Evolutionary conservation across 1,284 basidiomycete genomes (phyloP), one percentile per base, ranked within the genome.

Genomic region (Papiliotrema terrestris): DNA sequence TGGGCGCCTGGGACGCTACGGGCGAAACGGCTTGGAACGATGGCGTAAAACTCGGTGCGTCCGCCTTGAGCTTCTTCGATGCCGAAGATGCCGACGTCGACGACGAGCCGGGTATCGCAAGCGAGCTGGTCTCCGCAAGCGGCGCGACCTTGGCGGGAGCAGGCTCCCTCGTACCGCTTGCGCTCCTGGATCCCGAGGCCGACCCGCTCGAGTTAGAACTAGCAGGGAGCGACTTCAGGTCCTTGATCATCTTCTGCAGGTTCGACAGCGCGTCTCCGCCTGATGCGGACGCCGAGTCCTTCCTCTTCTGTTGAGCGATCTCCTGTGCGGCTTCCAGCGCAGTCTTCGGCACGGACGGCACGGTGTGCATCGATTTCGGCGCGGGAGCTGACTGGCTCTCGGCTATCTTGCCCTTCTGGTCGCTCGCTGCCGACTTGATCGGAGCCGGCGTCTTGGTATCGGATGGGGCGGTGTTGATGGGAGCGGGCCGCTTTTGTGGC

Each of bases 1-100:
- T 51, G 19, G 63, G 60, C 9, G 61, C 55, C 41, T 43, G 53
- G 8, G 60, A 64, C n/a, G 57, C 57, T n/a, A 56, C 58, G 3
- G 70, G 69, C 2, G 71, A 71, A 38, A 62, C 51, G n/a, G 60
- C 36, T 37, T 65, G 58, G 54, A 67, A 66, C 25, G 68, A 69
- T 26, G 75, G 75, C 1, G 71, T 74, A 43, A 77, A 77, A 43
- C 64, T 70, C n/a, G 72, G 72, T 2, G 75, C 75, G 54, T 75
- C 73, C 15, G 75, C 71, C 57, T 77, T 75, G 58, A 77, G 62
- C 55, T 72, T 72, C 35, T 69, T 72, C 22, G 59, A 35, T 13
- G 49, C 54, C 13, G 51, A 38, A 13, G 55, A 46, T 3, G 58
- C 50, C 17, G 60, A 50, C 11, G 29, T 32, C 11, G 29, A 32